A percentile compares a stretch with the other conserved stretches of the same genome.
Conservation (phyloP, 1,139 yeast genomes). For the Suhomyces maxii region DNA sequence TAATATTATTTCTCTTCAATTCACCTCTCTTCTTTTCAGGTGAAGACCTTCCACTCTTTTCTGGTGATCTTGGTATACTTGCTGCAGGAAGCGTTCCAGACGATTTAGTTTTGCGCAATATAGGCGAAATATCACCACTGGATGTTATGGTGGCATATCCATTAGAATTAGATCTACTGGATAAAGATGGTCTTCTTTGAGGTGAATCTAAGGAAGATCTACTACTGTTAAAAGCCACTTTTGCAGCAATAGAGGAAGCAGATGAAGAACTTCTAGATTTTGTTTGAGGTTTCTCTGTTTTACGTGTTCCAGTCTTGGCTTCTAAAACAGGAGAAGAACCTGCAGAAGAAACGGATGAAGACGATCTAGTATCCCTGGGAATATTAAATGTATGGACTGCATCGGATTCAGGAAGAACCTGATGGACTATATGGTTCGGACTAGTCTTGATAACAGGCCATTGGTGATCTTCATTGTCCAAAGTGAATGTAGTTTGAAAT, state of each 20-base stretch:
- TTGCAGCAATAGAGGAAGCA: constrained; percentile 34
- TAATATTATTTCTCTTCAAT: constrained; percentile 13
- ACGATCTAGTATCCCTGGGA: constrained; percentile 3
- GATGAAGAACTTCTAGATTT: constrained; percentile 22
- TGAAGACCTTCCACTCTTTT: neutral
- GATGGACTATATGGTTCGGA: constrained; percentile 12
- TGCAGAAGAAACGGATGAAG: constrained; percentile 5
- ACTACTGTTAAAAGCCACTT: constrained; percentile 30
- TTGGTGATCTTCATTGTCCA: constrained; percentile 9
- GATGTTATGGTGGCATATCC: neutral
- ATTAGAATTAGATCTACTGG: constrained; percentile 11
- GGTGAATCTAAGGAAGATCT: constrained; percentile 16
- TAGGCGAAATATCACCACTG: constrained; percentile 10
- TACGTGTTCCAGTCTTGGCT: neutral
- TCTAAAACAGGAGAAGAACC: constrained; percentile 10
- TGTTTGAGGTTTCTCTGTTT: neutral
- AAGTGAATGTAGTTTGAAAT: constrained; percentile 1
- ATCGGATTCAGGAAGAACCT: constrained; percentile 10
- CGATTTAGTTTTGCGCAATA: constrained; percentile 16
- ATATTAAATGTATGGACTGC: constrained; percentile 11
- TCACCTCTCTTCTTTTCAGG: neutral
- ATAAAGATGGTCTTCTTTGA: constrained; percentile 15
- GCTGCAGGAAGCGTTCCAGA: constrained; percentile 15
- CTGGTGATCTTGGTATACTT: neutral
- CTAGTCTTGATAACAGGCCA: constrained; percentile 16